Evolutionary conservation across 345 rosid species (phyloP).

Genomic region (Streptanthus diversifolius): DNA sequence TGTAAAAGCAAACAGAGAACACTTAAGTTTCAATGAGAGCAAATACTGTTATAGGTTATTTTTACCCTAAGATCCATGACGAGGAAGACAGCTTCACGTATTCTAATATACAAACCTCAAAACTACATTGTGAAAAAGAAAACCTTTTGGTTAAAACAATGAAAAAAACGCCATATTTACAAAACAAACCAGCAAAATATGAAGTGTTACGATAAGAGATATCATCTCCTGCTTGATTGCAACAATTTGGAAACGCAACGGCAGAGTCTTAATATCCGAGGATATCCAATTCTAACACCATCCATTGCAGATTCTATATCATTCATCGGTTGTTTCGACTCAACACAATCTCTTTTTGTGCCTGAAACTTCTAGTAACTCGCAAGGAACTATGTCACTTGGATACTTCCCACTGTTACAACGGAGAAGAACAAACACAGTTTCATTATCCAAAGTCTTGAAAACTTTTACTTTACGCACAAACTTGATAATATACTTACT

Average conservation of each 20-base stretch:
- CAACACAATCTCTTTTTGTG: neutral
- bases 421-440: neutral
- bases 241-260: slow-evolving; percentile 21
- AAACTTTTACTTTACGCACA: neutral
- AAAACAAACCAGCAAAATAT: neutral
- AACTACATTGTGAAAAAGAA: neutral
- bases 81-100: neutral
- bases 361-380: slow-evolving; percentile 13
- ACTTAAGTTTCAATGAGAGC: neutral
- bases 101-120: neutral
- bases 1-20: too few relatives aligned
- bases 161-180: slow-evolving; percentile 11
- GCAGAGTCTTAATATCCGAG: slow-evolving; percentile 33
- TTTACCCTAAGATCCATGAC: neutral
- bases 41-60: neutral
- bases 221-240: slow-evolving; percentile 12
- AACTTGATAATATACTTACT: slow-evolving; percentile 42
- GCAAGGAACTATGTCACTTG: slow-evolving; percentile 18
- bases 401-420: slow-evolving; percentile 32
- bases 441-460: neutral
- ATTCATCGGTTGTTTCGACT: neutral
- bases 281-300: slow-evolving; percentile 21
- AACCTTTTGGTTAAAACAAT: neutral
- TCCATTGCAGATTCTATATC: slow-evolving; percentile 19
- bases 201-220: slow-evolving; percentile 4